phyloP scores from a whole-genome alignment of 805 yeast species.

The Jamesozyma rosinii region DNA sequence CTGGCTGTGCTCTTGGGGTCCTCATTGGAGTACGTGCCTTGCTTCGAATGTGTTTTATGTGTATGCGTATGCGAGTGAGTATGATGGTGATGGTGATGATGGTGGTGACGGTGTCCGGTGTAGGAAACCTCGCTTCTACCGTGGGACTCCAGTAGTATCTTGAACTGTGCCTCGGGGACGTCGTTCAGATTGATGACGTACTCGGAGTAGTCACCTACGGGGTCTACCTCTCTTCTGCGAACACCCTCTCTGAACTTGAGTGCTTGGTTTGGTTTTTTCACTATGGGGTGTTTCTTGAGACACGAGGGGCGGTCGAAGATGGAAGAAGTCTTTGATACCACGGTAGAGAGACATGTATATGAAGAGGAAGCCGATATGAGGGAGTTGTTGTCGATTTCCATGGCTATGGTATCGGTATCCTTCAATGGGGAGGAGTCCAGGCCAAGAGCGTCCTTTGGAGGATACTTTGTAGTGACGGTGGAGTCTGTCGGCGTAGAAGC shows the following conservation, averaged over 20 bases:
- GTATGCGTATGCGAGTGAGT: not conserved
- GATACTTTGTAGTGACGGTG: not conserved
- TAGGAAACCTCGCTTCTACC: not conserved
- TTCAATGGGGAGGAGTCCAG: not conserved
- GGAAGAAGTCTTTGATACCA: not conserved
- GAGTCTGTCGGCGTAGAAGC: not conserved
- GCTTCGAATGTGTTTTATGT: not conserved
- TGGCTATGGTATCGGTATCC: not conserved
- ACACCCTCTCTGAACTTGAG: constrained; percentile 17
- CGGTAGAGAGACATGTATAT: not conserved
- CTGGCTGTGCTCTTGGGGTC: not conserved
- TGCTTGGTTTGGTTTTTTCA: not conserved
- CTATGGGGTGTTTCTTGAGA: not conserved
- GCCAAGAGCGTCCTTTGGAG: not conserved
- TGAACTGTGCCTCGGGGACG: not conserved
- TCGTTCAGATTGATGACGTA: constrained; percentile 15
- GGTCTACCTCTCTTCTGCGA: constrained; percentile 18
- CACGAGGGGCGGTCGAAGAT: not conserved
- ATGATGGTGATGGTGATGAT: not conserved
- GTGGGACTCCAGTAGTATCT: not conserved
- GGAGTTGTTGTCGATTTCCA: not conserved
- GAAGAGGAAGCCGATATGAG: not conserved
- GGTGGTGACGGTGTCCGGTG: not conserved
- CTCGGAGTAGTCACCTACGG: constrained; percentile 12
- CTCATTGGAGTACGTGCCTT: not conserved